Base-by-base conservation (phyloP, 176 grass and related monocot genomes). In the Urochloa ruziziensis region DNA sequence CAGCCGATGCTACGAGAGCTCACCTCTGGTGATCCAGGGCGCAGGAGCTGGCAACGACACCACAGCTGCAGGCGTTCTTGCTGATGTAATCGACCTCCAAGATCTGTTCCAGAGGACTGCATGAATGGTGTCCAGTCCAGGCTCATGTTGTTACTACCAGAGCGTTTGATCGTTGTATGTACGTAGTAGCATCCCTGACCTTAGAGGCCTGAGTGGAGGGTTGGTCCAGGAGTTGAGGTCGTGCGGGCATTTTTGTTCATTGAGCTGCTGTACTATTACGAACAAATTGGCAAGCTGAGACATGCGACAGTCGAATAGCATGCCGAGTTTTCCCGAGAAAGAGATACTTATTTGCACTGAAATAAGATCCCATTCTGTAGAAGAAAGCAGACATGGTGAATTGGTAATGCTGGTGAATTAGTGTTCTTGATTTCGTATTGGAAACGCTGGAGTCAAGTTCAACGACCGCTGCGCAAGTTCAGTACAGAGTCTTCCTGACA, bases 1-100 rank as follows among this genome's bases (percentile, higher is more conserved):
- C 82, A 98, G 89, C 83, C 89, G 91, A 81, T 98, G 93, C 74
- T 98, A 98, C 18, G 86, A 88, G 72, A 90, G 87, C 66, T 95
- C 96, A 0, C 91, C 96, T 70, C 66, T 98, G 74, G 96, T 98
- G 74, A 98, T 98, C 64, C 96, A 98, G 67, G 93, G 96, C 12
- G 96, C 96, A 12, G 96, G 96, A 80, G 96, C 96, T 1, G 93
- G 96, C 53, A 98, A 98, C 21, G 91, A 98, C 59, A 93, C 96
- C 52, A 98, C 91, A 0, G 96, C 93, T 46, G 91, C 89, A 0
- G 93, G 96, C 80, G 96, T 98, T 43, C 96, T 98, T 40, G 92
- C 96, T 43, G 93, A 98, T 57, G 85, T 98, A 62, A 51, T 93
- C 9, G 96, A 95, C 35, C 89, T 98, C 28, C 93, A 93, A 76